These are phyloP conservation scores for Monosiga brevicollis DNA, from an alignment of 78 protist species.

Conservation along the genomic window DNA sequence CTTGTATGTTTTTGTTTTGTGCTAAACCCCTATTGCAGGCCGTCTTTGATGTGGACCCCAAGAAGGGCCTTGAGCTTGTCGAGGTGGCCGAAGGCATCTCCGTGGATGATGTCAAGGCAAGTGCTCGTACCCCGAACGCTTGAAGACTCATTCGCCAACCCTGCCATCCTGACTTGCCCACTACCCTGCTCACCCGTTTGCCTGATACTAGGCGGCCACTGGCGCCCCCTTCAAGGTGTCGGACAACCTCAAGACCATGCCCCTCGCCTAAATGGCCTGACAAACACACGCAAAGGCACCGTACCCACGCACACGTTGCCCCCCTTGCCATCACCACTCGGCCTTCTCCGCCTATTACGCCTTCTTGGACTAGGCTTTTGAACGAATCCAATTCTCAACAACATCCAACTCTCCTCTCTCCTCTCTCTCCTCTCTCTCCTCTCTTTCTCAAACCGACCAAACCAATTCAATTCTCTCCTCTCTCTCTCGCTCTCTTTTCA, in stretches of 20 bases:
- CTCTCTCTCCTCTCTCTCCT: too few relatives aligned
- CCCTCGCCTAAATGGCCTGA: too few relatives aligned
- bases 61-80: conserved; percentile 15
- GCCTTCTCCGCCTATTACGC: too few relatives aligned
- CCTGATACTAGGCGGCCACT: conserved; percentile 1
- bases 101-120: conserved; percentile 40
- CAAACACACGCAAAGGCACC: too few relatives aligned
- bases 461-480: too few relatives aligned
- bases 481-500: too few relatives aligned
- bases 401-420: too few relatives aligned
- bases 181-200: background rate
- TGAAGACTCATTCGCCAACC: background rate
- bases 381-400: too few relatives aligned
- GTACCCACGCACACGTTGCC: too few relatives aligned
- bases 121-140: background rate
- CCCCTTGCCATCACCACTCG: too few relatives aligned
- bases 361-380: too few relatives aligned
- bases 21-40: background rate
- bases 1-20: background rate
- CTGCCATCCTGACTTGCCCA: background rate
- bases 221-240: conserved; percentile 10
- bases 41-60: conserved; percentile 38
- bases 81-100: conserved; percentile 56
- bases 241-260: background rate
- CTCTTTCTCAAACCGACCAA: too few relatives aligned